phyloP scores from a whole-genome alignment of 2,329 filamentous ascomycete genomes.

The Pseudogymnoascus sp. region DNA sequence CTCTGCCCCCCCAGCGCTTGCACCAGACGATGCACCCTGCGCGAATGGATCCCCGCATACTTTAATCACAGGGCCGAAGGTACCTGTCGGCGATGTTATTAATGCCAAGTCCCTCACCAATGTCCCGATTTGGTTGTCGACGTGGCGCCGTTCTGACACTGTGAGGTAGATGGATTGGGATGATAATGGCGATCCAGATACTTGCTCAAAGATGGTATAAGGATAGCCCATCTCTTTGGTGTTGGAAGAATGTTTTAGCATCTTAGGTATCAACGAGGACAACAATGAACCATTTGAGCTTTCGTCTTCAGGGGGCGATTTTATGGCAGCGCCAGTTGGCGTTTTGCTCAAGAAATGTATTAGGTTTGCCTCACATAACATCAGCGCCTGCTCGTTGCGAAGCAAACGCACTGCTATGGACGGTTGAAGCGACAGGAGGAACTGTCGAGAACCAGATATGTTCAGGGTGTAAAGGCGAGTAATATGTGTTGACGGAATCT shows the following conservation, averaged over 20 bases:
- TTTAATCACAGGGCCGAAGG: slow-evolving; percentile 24
- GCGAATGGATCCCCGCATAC: slow-evolving; percentile 21
- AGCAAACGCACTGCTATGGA: slow-evolving; percentile 18
- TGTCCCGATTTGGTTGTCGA: slow-evolving; percentile 25
- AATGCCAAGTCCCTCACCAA: slow-evolving; percentile 23
- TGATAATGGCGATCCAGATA: slow-evolving; percentile 21
- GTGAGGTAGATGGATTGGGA: slow-evolving; percentile 22
- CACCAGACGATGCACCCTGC: slow-evolving; percentile 2
- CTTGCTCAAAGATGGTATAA: slow-evolving; percentile 25
- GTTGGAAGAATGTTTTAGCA: slow-evolving; percentile 28
- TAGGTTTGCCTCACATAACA: slow-evolving; percentile 24
- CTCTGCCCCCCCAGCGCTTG: slow-evolving; percentile 23
- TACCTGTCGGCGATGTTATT: slow-evolving; percentile 22
- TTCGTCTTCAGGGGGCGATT: not conserved
- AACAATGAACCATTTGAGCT: slow-evolving; percentile 5
- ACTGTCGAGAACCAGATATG: slow-evolving; percentile 25
- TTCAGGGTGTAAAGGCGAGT: slow-evolving; percentile 25
- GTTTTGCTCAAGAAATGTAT: slow-evolving; percentile 10
- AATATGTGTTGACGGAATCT: slow-evolving; percentile 27
- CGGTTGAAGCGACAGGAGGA: slow-evolving; percentile 15
- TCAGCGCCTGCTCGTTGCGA: slow-evolving; percentile 24
- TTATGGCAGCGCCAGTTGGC: not conserved
- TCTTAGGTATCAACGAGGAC: slow-evolving; percentile 21
- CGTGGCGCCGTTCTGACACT: slow-evolving; percentile 17
- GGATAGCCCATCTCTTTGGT: slow-evolving; percentile 26